Evolutionary conservation across 2,329 filamentous ascomycete genomes (phyloP).

Genomic region (Claviceps sorghi): DNA sequence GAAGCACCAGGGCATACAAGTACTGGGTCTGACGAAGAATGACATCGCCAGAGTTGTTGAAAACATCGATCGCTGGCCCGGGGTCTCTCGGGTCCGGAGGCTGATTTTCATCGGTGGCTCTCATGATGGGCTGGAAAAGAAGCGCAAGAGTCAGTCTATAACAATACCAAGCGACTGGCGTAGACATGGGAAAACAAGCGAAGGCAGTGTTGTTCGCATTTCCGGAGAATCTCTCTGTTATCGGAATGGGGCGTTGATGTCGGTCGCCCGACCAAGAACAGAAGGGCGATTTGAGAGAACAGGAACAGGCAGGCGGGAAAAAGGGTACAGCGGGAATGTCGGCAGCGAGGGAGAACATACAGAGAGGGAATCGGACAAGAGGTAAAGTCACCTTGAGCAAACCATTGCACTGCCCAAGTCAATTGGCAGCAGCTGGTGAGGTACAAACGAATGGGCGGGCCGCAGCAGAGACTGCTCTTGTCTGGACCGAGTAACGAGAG

Average conservation of each 20-base stretch:
- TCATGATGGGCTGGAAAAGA: slow-evolving; percentile 19
- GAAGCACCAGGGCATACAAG: slow-evolving; percentile 36
- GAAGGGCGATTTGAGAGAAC: not conserved
- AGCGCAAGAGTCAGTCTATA: not conserved
- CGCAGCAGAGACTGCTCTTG: slow-evolving; percentile 1
- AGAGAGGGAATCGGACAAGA: slow-evolving; percentile 9
- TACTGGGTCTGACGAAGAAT: slow-evolving; percentile 34
- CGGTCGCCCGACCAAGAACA: not conserved
- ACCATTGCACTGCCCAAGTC: slow-evolving; percentile 23
- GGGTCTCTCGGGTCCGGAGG: slow-evolving; percentile 11
- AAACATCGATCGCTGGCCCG: slow-evolving; percentile 11
- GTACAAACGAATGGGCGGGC: slow-evolving; percentile 2
- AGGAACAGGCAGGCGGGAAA: not conserved
- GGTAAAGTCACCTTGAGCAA: slow-evolving; percentile 20
- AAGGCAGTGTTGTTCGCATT: not conserved
- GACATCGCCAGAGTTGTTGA: slow-evolving; percentile 22
- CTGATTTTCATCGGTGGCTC: slow-evolving; percentile 19
- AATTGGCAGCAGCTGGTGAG: slow-evolving; percentile 16
- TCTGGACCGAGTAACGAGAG: not conserved
- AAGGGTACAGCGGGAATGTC: not conserved
- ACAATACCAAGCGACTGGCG: not conserved
- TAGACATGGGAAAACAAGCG: not conserved
- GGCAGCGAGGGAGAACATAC: slow-evolving; percentile 8
- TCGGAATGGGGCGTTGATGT: not conserved
- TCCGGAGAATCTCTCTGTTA: not conserved